phyloP scores from a whole-genome alignment of 2,329 filamentous ascomycete genomes.

The Penicillium sp. region DNA sequence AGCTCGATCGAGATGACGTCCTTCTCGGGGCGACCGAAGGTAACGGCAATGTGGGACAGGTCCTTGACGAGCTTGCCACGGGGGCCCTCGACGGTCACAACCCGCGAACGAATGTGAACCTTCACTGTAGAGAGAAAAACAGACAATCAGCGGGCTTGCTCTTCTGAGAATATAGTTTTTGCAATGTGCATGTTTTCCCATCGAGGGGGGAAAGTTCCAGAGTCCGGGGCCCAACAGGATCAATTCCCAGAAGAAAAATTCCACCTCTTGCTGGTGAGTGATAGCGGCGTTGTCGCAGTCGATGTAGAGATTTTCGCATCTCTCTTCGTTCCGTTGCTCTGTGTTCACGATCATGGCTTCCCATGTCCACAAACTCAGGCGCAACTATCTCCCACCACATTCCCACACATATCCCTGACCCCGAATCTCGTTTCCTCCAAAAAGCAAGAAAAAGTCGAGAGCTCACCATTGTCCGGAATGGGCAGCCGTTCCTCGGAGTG shows the following conservation, averaged over 20 bases:
- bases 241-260: neutral
- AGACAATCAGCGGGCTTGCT: constrained; percentile 27
- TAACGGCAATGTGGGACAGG: constrained; percentile 93
- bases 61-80: constrained; percentile 97
- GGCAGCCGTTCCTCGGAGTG: constrained; percentile 94
- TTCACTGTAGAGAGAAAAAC: constrained; percentile 68
- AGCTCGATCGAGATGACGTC: constrained; percentile 93
- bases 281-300: constrained; percentile 7
- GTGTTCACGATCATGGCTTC: neutral
- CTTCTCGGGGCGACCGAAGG: constrained; percentile 86
- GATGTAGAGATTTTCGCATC: neutral
- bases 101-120: constrained; percentile 93
- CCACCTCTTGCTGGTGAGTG: constrained; percentile 8
- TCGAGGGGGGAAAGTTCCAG: neutral
- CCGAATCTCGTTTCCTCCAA: constrained; percentile 16
- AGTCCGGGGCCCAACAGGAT: neutral
- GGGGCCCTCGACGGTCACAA: constrained; percentile 96
- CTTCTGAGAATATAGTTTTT: neutral
- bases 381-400: constrained; percentile 16
- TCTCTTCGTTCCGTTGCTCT: neutral
- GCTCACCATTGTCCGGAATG: constrained; percentile 96
- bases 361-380: constrained; percentile 6
- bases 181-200: neutral
- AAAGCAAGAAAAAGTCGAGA: constrained; percentile 34
- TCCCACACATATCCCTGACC: constrained; percentile 7